Base-by-base conservation (phyloP, 805 yeast genomes). In the Wickerhamomyces mucosus region DNA sequence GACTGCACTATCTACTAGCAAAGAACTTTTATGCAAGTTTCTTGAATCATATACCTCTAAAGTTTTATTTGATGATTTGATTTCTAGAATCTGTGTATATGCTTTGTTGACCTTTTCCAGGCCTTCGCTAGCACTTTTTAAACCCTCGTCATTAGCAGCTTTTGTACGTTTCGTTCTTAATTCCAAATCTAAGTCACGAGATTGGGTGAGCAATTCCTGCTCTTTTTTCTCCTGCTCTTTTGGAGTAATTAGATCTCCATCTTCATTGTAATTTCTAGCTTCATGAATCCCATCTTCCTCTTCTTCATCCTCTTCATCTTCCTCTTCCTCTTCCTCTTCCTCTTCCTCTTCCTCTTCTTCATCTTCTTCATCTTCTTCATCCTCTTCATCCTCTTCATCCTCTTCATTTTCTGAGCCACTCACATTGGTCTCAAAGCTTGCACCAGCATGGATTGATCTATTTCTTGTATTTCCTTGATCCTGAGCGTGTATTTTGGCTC, bases 21-120 rank as follows among this genome's bases (percentile, higher is more conserved):
- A 69, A 22, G 82, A 68, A 9, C 78, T 67, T 37, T 67, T 74
- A 19, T 63, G 59, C 42, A 81, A 61, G 5, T 79, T 74, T 34
- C 72, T 72, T 1, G 89, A 66, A 51, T 81, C 94, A 35, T 69
- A 65, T 0, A 83, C 81, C 19, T 68, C 62, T 8, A 67, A 42
- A 3, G 52, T 53, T 38, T 61, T 66, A 32, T 51, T 56, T 10
- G 53, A 47, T 5, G 60, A 33, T 14, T 55, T 47, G 27, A 58
- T 55, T 6, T 50, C 54, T 21, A 60, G 62, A 3, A 69, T 61
- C 18, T 56, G 54, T 1, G 56, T 50, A 38, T 71, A 77, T 14
- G 74, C 49, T 1, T 47, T 46, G 38, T 76, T 72, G 6, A 69
- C 65, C n/a, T 55, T 57, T 3, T 50, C 43, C 26, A 78, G 48